Percentiles rank a stretch among this genome's conserved stretches.
These are phyloP conservation scores for Fusarium secorum DNA, from an alignment of 2,329 filamentous ascomycete genomes.

Conservation along the genomic window DNA sequence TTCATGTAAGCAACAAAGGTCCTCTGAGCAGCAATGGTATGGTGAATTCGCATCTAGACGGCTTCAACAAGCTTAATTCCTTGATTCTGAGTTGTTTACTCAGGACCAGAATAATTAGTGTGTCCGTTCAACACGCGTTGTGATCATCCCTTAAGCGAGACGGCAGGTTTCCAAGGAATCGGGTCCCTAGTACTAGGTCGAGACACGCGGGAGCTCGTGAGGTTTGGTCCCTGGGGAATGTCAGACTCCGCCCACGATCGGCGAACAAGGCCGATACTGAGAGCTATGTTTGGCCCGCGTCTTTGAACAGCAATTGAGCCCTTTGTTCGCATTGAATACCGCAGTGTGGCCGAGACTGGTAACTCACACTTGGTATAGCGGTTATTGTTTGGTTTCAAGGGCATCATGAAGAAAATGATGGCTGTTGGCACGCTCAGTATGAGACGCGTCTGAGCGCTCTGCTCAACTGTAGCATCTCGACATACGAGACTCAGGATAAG, in stretches of 20 bases:
- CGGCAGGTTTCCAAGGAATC: constrained; percentile 23
- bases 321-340: constrained; percentile 11
- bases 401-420: not conserved
- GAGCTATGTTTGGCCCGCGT: constrained; percentile 1
- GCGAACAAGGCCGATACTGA: constrained; percentile 21
- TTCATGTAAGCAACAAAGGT: not conserved
- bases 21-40: constrained; percentile 19
- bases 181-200: constrained; percentile 29
- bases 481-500: constrained; percentile 1
- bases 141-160: constrained; percentile 9
- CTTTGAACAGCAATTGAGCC: not conserved
- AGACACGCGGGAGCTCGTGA: constrained; percentile 29
- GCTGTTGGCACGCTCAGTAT: not conserved
- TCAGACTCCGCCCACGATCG: constrained; percentile 15
- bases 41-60: constrained; percentile 14
- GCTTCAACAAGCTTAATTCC: not conserved
- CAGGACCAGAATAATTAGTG: constrained; percentile 20
- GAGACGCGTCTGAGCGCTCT: not conserved
- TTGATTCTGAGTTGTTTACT: constrained; percentile 3
- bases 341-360: constrained; percentile 26
- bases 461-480: constrained; percentile 7
- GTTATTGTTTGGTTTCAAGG: not conserved
- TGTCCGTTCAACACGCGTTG: constrained; percentile 3
- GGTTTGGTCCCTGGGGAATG: constrained; percentile 33
- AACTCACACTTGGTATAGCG: constrained; percentile 3